Conservation (phyloP, 2,329 filamentous ascomycete genomes). For the Aspergillus sp. region DNA sequence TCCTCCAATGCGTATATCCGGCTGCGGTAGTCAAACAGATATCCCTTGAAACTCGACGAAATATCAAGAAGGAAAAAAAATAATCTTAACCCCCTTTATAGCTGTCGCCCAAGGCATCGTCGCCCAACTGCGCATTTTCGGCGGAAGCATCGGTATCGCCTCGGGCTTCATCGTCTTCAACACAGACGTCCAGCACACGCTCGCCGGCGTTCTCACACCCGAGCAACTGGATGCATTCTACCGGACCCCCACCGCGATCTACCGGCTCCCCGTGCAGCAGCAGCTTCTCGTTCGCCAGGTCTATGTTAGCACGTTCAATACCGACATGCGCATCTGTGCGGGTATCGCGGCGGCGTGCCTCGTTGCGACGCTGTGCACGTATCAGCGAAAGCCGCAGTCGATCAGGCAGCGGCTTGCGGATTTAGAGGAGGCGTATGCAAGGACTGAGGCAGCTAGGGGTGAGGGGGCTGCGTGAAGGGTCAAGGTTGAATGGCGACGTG, state of each 20-base stretch:
- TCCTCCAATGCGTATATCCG: background rate
- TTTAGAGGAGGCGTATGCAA: slow-evolving; percentile 1
- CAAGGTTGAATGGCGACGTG: background rate
- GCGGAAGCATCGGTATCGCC: slow-evolving; percentile 10
- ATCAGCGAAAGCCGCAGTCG: slow-evolving; percentile 6
- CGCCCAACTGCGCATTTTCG: slow-evolving; percentile 11
- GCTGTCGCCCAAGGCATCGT: slow-evolving; percentile 10
- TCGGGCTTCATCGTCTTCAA: slow-evolving; percentile 10
- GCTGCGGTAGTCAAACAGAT: background rate
- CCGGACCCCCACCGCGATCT: slow-evolving; percentile 1
- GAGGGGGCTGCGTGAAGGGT: background rate
- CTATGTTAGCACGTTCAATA: slow-evolving; percentile 1
- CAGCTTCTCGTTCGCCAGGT: slow-evolving; percentile 6
- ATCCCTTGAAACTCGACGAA: background rate
- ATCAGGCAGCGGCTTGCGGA: slow-evolving; percentile 10
- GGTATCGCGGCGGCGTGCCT: background rate
- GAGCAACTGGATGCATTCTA: slow-evolving; percentile 7
- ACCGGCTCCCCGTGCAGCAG: background rate
- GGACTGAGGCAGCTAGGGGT: background rate
- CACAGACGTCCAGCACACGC: background rate
- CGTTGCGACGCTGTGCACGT: slow-evolving; percentile 6
- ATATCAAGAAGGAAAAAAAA: background rate
- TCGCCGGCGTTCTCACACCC: background rate
- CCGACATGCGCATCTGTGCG: slow-evolving; percentile 7
- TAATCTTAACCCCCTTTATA: background rate